Evolutionary conservation across 345 rosid species (phyloP).

Genomic region (Brassica juncea): DNA sequence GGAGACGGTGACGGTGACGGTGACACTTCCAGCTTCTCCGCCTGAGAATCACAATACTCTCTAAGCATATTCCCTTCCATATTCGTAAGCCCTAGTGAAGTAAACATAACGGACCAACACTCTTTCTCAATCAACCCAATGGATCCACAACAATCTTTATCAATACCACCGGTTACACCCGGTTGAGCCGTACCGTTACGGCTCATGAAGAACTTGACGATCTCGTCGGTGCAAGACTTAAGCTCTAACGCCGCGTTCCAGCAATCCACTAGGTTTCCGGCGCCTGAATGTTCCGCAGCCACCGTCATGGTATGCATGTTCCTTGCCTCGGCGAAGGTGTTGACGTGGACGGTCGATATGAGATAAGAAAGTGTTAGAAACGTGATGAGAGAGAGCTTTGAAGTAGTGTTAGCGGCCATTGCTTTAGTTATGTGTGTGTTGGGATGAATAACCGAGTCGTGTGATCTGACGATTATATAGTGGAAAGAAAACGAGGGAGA

Average conservation of each 20-base stretch:
- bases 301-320: neutral
- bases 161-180: conserved; percentile 36
- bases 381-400: conserved; percentile 10
- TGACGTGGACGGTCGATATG: conserved; percentile 19
- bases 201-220: conserved; percentile 57
- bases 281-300: conserved; percentile 11
- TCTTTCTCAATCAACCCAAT: conserved; percentile 51
- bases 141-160: conserved; percentile 63
- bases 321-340: conserved; percentile 17
- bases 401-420: conserved; percentile 22
- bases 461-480: conserved; percentile 13
- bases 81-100: conserved; percentile 63
- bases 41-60: conserved; percentile 60
- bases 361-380: conserved; percentile 21
- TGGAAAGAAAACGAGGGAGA: conserved; percentile 8
- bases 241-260: conserved; percentile 70
- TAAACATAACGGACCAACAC: conserved; percentile 85
- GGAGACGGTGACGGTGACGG: conserved; percentile 37
- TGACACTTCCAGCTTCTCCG: conserved; percentile 5
- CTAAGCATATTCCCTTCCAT: conserved; percentile 61
- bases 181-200: conserved; percentile 40
- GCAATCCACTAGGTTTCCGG: conserved; percentile 55
- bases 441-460: neutral
- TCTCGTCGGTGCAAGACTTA: conserved; percentile 72
- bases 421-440: neutral